Evolutionary conservation across 1,284 basidiomycete genomes (phyloP).

Genomic region (Macrocybe sp.): DNA sequence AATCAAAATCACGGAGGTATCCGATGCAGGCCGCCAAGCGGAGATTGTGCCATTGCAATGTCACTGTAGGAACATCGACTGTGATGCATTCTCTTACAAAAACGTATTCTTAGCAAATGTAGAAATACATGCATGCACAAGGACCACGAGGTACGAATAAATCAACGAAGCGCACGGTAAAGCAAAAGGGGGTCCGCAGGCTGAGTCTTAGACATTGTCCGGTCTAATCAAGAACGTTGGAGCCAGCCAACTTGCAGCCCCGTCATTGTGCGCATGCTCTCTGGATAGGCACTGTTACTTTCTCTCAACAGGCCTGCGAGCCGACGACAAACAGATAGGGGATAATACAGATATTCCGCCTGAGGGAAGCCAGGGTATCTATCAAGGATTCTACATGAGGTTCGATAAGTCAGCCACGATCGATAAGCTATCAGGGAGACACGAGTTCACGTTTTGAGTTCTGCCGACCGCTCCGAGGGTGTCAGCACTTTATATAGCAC

Average conservation of each 20-base stretch:
- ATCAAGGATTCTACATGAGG: conserved; percentile 42
- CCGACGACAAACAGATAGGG: conserved; percentile 65
- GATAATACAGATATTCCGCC: conserved; percentile 77
- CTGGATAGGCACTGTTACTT: conserved; percentile 70
- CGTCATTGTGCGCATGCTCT: conserved; percentile 69
- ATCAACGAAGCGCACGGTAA: too few species aligned
- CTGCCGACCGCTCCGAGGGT: conserved; percentile 42
- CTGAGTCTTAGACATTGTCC: background rate
- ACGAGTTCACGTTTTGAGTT: conserved; percentile 53
- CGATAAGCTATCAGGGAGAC: background rate
- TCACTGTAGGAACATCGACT: too few species aligned
- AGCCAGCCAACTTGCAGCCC: conserved; percentile 79
- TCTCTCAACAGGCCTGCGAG: conserved; percentile 64
- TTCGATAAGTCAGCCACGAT: conserved; percentile 6
- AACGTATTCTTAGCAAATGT: too few species aligned
- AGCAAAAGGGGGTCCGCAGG: too few species aligned
- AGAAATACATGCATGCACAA: too few species aligned
- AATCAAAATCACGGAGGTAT: too few species aligned
- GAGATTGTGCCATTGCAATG: too few species aligned
- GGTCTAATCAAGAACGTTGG: conserved; percentile 22
- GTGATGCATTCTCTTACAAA: too few species aligned
- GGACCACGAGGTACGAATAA: too few species aligned
- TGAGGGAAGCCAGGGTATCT: conserved; percentile 77
- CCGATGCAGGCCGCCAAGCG: too few species aligned
- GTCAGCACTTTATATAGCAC: conserved; percentile 71